Evolutionary conservation across 768 basidiomycete genomes (phyloP), one percentile per base, ranked within the genome.

Genomic region (Cyclocybe cylindracea): DNA sequence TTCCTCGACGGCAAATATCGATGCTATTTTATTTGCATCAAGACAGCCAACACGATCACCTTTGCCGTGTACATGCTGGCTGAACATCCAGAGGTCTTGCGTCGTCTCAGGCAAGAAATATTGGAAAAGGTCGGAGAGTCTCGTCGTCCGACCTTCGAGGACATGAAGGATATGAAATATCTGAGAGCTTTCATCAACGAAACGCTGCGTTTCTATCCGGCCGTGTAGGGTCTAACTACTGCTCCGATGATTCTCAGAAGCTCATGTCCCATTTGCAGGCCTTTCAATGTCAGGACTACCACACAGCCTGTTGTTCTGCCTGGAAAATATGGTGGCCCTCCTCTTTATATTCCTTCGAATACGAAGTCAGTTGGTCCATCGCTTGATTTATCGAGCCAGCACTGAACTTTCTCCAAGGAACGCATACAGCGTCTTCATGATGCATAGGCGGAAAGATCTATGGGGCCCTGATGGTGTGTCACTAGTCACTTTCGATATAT

Each of bases 391-490:
- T 10, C 5, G 11, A 16, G 9, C 31, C 10, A 10, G 6, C 42
- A 10, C 38, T 13, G 11, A 41, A 32, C 32, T 56, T 5, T 9
- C 18, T 38, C 34, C 16, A 35, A 79, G 80, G 39, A 56, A 68
- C 19, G 51, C 64, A 0, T 86, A 83, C 57, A 75, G 78, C 7
- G 73, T 83, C 4, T 70, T 76, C 51, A 65, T 79, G 32, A 84
- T 86, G 83, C 86, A 88, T 35, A 74, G 85, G 5, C 72, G 84
- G 32, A 74, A 66, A 44, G 82, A 85, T 55, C 72, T 84, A 2
- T 87, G 86, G 86, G 86, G 86, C 0, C 83, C 84, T 1, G 84
- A 86, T 60, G 85, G 84, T 84, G 56, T 3, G 70, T 40, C 31
- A 36, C 38, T 44, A 4, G 70, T 40, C 31, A 36, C 38, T 44